Evolutionary conservation across 1,284 basidiomycete species (phyloP).

Genomic region (Leccinum glutinopallens): DNA sequence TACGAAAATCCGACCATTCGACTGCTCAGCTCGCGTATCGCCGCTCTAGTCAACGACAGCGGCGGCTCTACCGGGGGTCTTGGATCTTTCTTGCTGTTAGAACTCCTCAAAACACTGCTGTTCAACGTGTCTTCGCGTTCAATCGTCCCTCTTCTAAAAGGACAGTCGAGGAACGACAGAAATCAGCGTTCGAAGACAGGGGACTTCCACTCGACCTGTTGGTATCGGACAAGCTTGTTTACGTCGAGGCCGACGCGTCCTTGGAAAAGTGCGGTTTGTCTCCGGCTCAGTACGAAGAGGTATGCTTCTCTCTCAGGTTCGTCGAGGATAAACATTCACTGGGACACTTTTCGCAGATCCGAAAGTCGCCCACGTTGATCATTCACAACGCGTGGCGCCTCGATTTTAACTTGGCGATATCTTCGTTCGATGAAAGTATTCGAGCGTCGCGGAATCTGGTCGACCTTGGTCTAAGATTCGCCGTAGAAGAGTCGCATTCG

Average conservation of each 20-base stretch:
- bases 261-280: conserved; percentile 16
- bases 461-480: conserved; percentile 34
- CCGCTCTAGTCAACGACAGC: conserved; percentile 4
- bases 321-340: too few relatives aligned
- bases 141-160: conserved; percentile 22
- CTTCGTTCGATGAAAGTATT: conserved; percentile 41
- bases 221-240: conserved; percentile 13
- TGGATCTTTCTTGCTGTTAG: not conserved
- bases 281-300: conserved; percentile 11
- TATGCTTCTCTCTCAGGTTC: not conserved
- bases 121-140: conserved; percentile 28
- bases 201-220: conserved; percentile 9
- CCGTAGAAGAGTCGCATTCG: conserved; percentile 7
- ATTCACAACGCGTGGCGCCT: conserved; percentile 41
- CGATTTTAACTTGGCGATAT: conserved; percentile 43
- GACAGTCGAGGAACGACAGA: conserved; percentile 13
- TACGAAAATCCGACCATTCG: conserved; percentile 24
- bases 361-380: not conserved
- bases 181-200: conserved; percentile 11
- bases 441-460: conserved; percentile 40
- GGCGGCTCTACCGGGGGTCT: not conserved
- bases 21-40: conserved; percentile 13
- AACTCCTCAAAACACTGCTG: conserved; percentile 7
- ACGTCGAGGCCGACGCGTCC: conserved; percentile 17
- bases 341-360: not conserved